phyloP scores from a whole-genome alignment of 148 eudicot species.

The Fagopyrum homotropicum region DNA sequence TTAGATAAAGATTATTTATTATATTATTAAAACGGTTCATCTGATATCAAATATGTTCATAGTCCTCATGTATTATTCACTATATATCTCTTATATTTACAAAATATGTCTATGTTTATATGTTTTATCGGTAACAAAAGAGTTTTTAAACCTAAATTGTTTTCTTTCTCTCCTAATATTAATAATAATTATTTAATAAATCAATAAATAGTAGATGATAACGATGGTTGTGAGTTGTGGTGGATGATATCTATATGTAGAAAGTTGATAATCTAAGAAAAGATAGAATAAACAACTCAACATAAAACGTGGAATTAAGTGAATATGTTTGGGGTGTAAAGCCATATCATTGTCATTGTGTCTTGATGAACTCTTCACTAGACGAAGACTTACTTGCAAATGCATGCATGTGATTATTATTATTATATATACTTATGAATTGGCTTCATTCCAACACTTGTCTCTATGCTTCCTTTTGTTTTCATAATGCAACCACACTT shows the following conservation, averaged over 20 bases:
- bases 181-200: too few relatives aligned
- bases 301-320: neutral
- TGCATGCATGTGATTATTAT: neutral
- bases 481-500: neutral
- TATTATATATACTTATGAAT: neutral
- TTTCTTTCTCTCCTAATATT: too few relatives aligned
- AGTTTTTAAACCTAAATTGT: too few relatives aligned
- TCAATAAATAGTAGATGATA: neutral
- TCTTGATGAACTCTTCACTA: too few relatives aligned
- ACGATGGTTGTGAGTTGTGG: neutral
- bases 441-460: neutral
- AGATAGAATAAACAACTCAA: neutral
- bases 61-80: too few relatives aligned
- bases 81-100: too few relatives aligned
- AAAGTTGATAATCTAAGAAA: slow-evolving; percentile 1
- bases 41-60: too few relatives aligned
- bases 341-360: too few relatives aligned
- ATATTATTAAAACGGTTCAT: too few relatives aligned
- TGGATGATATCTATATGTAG: neutral
- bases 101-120: too few relatives aligned
- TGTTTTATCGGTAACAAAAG: too few relatives aligned
- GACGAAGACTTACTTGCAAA: neutral
- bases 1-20: too few relatives aligned
- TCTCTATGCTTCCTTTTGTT: neutral
- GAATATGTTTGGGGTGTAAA: neutral